phyloP scores from a whole-genome alignment of 2,329 filamentous ascomycete species.

The Nothophoma quercina region DNA sequence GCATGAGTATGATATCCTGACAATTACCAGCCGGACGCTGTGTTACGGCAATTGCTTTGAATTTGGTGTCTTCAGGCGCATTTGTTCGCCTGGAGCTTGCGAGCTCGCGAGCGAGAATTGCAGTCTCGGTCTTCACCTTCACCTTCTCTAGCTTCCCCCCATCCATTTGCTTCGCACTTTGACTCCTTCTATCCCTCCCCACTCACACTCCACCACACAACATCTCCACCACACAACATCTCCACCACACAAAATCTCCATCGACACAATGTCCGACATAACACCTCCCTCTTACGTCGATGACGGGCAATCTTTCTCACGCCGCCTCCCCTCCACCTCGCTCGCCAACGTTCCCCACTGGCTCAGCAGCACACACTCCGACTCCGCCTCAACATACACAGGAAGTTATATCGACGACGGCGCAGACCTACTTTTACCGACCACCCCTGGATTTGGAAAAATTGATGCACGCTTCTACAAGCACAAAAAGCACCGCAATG shows the following conservation, averaged over 20 bases:
- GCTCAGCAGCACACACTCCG: conserved; percentile 12
- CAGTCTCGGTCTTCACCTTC: background rate
- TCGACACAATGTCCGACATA: conserved; percentile 21
- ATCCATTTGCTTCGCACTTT: background rate
- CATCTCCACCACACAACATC: background rate
- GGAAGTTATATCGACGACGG: conserved; percentile 42
- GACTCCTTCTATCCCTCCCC: background rate
- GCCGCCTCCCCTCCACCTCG: conserved; percentile 22
- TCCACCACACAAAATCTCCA: background rate
- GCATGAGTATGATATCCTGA: conserved; percentile 22
- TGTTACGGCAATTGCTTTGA: conserved; percentile 16
- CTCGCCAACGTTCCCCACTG: conserved; percentile 20
- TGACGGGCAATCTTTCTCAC: conserved; percentile 28
- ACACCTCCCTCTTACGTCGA: conserved; percentile 34
- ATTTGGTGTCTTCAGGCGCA: background rate
- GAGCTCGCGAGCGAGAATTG: background rate
- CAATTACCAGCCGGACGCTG: conserved; percentile 17
- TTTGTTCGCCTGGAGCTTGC: background rate
- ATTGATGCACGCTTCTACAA: conserved; percentile 27
- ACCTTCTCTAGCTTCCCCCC: background rate
- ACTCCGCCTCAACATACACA: conserved; percentile 26
- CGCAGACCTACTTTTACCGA: conserved; percentile 25
- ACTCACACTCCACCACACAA: background rate
- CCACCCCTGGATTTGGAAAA: conserved; percentile 25
- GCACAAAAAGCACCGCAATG: conserved; percentile 14